Conservation (phyloP, 805 yeast species). For the Metschnikowia gruessii region DNA sequence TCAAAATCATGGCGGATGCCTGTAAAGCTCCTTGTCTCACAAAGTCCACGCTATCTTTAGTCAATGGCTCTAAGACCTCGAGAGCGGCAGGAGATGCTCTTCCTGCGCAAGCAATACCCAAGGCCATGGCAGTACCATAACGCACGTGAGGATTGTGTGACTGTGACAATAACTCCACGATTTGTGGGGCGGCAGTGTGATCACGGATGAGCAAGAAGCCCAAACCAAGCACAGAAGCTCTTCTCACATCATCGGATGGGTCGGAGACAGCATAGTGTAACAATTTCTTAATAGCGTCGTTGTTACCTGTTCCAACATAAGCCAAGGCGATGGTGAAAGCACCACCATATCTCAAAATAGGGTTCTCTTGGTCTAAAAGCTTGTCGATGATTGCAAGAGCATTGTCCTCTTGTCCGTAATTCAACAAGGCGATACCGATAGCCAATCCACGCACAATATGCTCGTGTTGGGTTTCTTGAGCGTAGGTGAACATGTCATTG, state of each 20-base stretch:
- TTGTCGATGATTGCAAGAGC: slow-evolving; percentile 68
- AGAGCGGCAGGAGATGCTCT: slow-evolving; percentile 84
- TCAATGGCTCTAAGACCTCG: slow-evolving; percentile 87
- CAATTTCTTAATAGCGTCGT: slow-evolving; percentile 78
- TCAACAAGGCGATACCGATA: slow-evolving; percentile 81
- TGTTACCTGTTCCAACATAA: slow-evolving; percentile 93
- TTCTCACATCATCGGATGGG: slow-evolving; percentile 92
- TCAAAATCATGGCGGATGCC: slow-evolving; percentile 86
- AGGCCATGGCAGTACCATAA: slow-evolving; percentile 96
- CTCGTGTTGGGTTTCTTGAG: slow-evolving; percentile 94
- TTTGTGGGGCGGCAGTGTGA: slow-evolving; percentile 89
- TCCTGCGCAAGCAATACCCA: slow-evolving; percentile 97
- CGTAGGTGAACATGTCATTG: slow-evolving; percentile 83
- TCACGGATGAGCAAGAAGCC: slow-evolving; percentile 91
- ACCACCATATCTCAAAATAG: slow-evolving; percentile 92
- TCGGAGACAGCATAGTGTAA: slow-evolving; percentile 95
- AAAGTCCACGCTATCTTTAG: slow-evolving; percentile 92
- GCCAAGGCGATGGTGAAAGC: slow-evolving; percentile 93
- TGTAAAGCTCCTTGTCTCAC: slow-evolving; percentile 97
- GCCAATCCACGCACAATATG: slow-evolving; percentile 92
- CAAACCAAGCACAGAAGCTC: slow-evolving; percentile 88
- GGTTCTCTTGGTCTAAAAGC: slow-evolving; percentile 70
- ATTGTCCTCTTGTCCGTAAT: slow-evolving; percentile 79
- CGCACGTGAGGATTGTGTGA: slow-evolving; percentile 98
- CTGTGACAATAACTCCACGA: slow-evolving; percentile 88